Base-by-base conservation (phyloP, 2,329 filamentous ascomycete genomes). In the Cryphonectria naterciae region DNA sequence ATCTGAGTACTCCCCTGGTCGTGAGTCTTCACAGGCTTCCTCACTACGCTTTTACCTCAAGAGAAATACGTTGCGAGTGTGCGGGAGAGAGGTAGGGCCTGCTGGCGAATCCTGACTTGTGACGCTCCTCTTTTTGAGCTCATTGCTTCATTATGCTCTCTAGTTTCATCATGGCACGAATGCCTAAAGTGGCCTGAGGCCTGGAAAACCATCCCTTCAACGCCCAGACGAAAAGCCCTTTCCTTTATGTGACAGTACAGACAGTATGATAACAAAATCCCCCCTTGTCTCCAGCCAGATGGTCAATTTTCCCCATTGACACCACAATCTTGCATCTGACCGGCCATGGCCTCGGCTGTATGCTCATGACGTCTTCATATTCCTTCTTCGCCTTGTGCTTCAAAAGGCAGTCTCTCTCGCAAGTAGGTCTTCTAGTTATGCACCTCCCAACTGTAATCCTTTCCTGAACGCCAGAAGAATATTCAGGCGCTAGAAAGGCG, bases 381-480 rank as follows among this genome's bases (percentile, higher is more conserved):
- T 61, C 37, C 37, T 39, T 39, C 37, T 13, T 41, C 41, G 68
- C 25, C 56, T 37, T 61, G 32, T 25, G 37, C 37, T 22, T 19
- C 32, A 13, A 39, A 22, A 61, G 49, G 35, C 28, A n/a, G 22
- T 15, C 35, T 19, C 35, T 19, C 56, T 60, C 43, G 25, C 35
- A 56, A 8, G 32, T 32, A 58, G 13, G 35, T 62, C 65, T 63
- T 35, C 46, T 25, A 11, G 64, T 25, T 19, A 32, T 19, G 52
- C 63, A 46, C 25, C 61, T 41, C 63, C 52, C 70, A 43, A 46
- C 17, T 54, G 13, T 19, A 61, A 35, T 39, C 60, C 65, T 41
- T 39, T 49, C 68, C 37, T 65, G 37, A 68, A 72, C 70, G 65
- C 70, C 70, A 39, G 62, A 60, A 64, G 49, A 43, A 25, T 56